A percentile compares a stretch with the other conserved stretches of the same genome.
Evolutionary conservation across 169 alveolate species (phyloP).

Genomic region (Theileria luwenshuni): DNA sequence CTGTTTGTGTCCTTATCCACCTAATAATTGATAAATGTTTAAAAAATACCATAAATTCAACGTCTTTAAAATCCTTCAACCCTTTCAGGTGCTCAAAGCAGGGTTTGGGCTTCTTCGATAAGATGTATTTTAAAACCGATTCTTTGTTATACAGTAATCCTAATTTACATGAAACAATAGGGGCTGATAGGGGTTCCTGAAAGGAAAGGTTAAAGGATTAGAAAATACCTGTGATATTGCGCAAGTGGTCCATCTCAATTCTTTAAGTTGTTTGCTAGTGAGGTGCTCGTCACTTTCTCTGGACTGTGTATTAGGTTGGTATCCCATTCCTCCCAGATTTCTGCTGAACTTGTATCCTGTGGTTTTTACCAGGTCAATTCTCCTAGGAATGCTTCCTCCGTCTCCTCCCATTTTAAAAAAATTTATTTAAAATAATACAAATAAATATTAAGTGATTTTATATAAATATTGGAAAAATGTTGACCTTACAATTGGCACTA

Average conservation of each 20-base stretch:
- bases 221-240: slow-evolving; percentile 75
- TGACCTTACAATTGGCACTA: background rate
- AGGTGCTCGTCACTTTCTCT: slow-evolving; percentile 69
- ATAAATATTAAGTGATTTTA: slow-evolving; percentile 2
- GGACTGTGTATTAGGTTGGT: slow-evolving; percentile 81
- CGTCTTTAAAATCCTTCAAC: slow-evolving; percentile 75
- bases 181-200: slow-evolving; percentile 82
- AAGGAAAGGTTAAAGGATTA: background rate
- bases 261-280: slow-evolving; percentile 64
- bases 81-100: slow-evolving; percentile 74
- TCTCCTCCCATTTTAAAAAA: slow-evolving; percentile 83
- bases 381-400: slow-evolving; percentile 85
- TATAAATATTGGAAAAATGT: background rate
- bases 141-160: slow-evolving; percentile 84
- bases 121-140: slow-evolving; percentile 66
- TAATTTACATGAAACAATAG: slow-evolving; percentile 78
- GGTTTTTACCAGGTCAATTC: slow-evolving; percentile 84
- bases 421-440: slow-evolving; percentile 2
- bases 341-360: slow-evolving; percentile 79
- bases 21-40: slow-evolving; percentile 27
- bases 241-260: slow-evolving; percentile 78
- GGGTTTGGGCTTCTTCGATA: slow-evolving; percentile 70
- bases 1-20: slow-evolving; percentile 58
- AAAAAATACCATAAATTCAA: slow-evolving; percentile 29
- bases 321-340: slow-evolving; percentile 90